Base-by-base conservation (phyloP, 2,329 filamentous ascomycete species). In the Anisogramma anomala region DNA sequence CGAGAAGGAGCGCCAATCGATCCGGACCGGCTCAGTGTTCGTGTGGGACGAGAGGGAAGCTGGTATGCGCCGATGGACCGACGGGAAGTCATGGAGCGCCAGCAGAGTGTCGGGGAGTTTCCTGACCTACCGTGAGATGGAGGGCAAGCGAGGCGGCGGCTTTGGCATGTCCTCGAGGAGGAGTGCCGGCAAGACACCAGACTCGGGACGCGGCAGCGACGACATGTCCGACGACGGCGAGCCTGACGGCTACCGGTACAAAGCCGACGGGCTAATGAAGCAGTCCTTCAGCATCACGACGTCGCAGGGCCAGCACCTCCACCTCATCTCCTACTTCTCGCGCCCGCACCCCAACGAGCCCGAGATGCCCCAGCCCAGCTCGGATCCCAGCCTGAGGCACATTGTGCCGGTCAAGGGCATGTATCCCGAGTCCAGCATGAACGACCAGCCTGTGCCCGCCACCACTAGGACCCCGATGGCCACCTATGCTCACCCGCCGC, bases 1-100 rank as follows among this genome's bases (percentile, higher is more conserved):
- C 3, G 91, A 98, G 63, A 96, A 96, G 65, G 91, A 98, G 65
- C 77, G 91, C 47, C 88, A 95, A 58, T 86, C 86, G 3, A 98
- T 98, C 60, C 82, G 86, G 56, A 94, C 89, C 1, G 91, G 91
- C 32, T 98, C 91, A 0, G 89, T 98, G 3, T 98, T 96, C 55
- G 91, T 98, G n/a, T 98, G 91, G 91, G 91, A 98, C 61, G 91
- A 98, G 68, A 73, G 89, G 53, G 91, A 98, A 67, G 91, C 91
- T 9, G 91, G 91, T 51, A 98, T 98, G 91, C 76, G 91, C 55
- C 73, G 91, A 61, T 98, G 91, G 91, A 98, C 91, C 0, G 91
- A 98, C 54, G 91, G 91, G 42, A 98, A 98, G 62, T 96, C 89
- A 26, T 98, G 91, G 91, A 96, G 89, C 57, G 91, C 91, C 25